These are phyloP conservation scores for Penicillium digitatum DNA, from an alignment of 2,329 filamentous ascomycete species.

Conservation along the genomic window DNA sequence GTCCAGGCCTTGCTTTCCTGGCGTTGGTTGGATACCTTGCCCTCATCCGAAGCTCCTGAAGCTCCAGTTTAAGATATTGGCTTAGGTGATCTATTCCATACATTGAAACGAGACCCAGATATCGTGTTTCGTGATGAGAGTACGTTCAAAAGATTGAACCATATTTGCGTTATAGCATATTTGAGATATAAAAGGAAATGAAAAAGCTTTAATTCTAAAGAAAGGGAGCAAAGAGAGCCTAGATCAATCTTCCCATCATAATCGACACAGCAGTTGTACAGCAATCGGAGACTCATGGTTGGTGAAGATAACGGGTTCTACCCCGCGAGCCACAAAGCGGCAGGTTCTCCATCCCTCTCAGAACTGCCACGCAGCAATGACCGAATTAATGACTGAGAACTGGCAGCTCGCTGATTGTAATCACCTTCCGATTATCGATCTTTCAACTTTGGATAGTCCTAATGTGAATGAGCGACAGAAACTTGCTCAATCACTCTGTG, in stretches of 20 bases:
- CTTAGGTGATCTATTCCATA: neutral
- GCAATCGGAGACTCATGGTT: neutral
- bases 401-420: slow-evolving; percentile 17
- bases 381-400: neutral
- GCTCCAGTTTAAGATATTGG: neutral
- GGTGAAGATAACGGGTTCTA: slow-evolving; percentile 1
- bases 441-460: slow-evolving; percentile 40
- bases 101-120: neutral
- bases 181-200: neutral
- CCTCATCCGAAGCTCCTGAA: neutral
- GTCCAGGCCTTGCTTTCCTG: slow-evolving; percentile 4
- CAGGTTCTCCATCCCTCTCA: neutral
- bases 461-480: slow-evolving; percentile 34
- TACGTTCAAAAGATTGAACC: neutral
- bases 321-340: neutral
- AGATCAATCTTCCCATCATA: neutral
- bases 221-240: neutral
- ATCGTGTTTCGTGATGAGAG: neutral
- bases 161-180: neutral
- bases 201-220: too few species aligned
- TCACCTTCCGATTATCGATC: slow-evolving; percentile 45
- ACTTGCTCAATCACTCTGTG: slow-evolving; percentile 42
- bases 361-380: neutral
- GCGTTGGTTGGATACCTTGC: slow-evolving; percentile 2
- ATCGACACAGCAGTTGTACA: neutral